These are phyloP conservation scores for Cylindrotheca closterium DNA, from an alignment of 108 stramenopile species.

Conservation along the genomic window DNA sequence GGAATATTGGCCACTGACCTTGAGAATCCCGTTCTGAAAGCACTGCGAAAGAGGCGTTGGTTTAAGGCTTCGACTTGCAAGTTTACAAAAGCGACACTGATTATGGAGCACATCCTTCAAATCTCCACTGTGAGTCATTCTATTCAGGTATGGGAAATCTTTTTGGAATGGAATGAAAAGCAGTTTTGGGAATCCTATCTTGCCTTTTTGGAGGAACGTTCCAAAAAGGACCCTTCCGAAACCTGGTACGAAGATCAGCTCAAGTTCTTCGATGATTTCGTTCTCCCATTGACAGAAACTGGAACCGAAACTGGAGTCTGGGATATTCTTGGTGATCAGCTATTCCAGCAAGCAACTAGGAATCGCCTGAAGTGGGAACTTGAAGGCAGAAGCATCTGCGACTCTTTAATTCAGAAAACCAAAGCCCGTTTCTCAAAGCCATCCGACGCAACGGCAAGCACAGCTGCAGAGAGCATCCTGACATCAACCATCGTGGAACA, in stretches of 20 bases:
- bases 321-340: constrained; percentile 11
- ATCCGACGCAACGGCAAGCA: too few species aligned
- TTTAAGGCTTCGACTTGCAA: constrained; percentile 18
- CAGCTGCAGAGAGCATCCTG: neutral
- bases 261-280: constrained; percentile 44
- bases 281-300: constrained; percentile 44
- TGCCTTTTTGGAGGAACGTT: constrained; percentile 39
- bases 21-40: constrained; percentile 19
- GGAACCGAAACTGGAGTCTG: constrained; percentile 37
- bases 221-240: constrained; percentile 37
- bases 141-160: constrained; percentile 18
- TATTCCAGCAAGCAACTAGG: neutral
- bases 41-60: constrained; percentile 26
- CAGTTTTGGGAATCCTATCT: constrained; percentile 49
- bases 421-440: too few species aligned
- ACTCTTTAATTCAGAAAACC: neutral
- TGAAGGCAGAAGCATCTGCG: neutral
- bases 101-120: constrained; percentile 21
- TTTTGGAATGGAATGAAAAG: constrained; percentile 42
- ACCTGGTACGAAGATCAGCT: constrained; percentile 52
- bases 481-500: neutral
- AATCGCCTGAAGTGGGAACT: neutral
- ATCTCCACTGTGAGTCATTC: constrained; percentile 13
- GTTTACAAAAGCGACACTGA: constrained; percentile 7
- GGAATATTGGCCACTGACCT: constrained; percentile 36